phyloP scores from a whole-genome alignment of 768 basidiomycete genomes.

The Sarcomyxa edulis region DNA sequence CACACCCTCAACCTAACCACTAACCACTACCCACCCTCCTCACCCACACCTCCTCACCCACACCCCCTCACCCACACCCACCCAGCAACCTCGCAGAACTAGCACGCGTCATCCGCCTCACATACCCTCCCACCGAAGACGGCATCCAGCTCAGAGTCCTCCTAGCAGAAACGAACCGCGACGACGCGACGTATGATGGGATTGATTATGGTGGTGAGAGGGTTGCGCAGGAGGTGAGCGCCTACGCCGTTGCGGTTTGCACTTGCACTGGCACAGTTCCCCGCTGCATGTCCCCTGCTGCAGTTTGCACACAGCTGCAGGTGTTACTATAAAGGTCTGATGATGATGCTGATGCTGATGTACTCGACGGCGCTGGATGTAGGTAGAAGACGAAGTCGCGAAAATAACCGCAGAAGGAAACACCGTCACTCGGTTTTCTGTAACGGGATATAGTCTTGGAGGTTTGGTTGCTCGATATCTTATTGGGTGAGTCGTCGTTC shows the following conservation, averaged over 20 bases:
- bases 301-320: too few species aligned
- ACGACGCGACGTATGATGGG: constrained; percentile 61
- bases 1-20: too few species aligned
- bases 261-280: neutral
- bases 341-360: neutral
- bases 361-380: neutral
- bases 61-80: constrained; percentile 8
- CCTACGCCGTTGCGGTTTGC: neutral
- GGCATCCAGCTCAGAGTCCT: constrained; percentile 42
- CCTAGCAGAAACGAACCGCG: constrained; percentile 45
- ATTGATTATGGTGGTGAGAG: constrained; percentile 71
- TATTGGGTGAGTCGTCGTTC: constrained; percentile 43
- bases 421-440: constrained; percentile 63
- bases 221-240: constrained; percentile 67
- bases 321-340: too few species aligned
- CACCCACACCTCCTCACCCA: neutral
- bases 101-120: constrained; percentile 6
- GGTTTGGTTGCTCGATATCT: constrained; percentile 80
- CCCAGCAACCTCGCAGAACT: constrained; percentile 9
- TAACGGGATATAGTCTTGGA: constrained; percentile 77
- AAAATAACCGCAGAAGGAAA: constrained; percentile 47
- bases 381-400: constrained; percentile 56
- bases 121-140: constrained; percentile 11
- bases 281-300: too few species aligned
- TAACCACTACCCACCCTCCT: neutral